phyloP scores from a whole-genome alignment of 176 grass and related monocot species.

The Triticum dicoccoides region DNA sequence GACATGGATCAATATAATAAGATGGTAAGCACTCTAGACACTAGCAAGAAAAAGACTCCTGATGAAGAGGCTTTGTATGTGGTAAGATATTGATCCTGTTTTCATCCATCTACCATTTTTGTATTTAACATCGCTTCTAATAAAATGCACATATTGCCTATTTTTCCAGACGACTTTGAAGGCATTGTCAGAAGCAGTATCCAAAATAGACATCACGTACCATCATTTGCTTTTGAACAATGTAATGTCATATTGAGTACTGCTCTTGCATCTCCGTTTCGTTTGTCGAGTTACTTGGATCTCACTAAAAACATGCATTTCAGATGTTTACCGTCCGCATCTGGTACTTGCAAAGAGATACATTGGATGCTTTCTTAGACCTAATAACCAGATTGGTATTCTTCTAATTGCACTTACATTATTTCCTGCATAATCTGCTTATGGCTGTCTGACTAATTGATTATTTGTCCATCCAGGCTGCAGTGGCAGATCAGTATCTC shows the following conservation, averaged over 20 bases:
- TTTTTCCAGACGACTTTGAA: conserved; percentile 42
- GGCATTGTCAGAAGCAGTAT: conserved; percentile 50
- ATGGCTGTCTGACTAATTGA: conserved; percentile 16
- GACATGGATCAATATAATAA: conserved; percentile 26
- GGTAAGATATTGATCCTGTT: conserved; percentile 30
- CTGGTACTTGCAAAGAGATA: conserved; percentile 35
- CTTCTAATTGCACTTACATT: neutral
- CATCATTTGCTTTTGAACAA: conserved; percentile 57
- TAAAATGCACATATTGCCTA: conserved; percentile 2
- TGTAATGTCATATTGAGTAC: conserved; percentile 35
- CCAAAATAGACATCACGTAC: conserved; percentile 45
- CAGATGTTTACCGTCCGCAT: conserved; percentile 51
- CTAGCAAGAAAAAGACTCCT: neutral
- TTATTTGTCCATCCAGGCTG: conserved; percentile 33
- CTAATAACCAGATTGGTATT: conserved; percentile 69
- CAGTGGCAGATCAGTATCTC: conserved; percentile 47
- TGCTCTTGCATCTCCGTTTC: neutral
- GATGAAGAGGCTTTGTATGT: conserved; percentile 5
- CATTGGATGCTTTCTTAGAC: conserved; percentile 47
- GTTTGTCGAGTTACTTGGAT: neutral
- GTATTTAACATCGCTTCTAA: neutral
- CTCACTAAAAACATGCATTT: conserved; percentile 7
- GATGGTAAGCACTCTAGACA: conserved; percentile 19
- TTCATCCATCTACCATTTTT: neutral
- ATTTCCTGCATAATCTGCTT: neutral